A percentile compares a stretch with the other conserved stretches of the same genome.
These are phyloP conservation scores for Kurtzmaniella quercitrusa DNA, from an alignment of 1,139 yeast genomes.

Conservation along the genomic window DNA sequence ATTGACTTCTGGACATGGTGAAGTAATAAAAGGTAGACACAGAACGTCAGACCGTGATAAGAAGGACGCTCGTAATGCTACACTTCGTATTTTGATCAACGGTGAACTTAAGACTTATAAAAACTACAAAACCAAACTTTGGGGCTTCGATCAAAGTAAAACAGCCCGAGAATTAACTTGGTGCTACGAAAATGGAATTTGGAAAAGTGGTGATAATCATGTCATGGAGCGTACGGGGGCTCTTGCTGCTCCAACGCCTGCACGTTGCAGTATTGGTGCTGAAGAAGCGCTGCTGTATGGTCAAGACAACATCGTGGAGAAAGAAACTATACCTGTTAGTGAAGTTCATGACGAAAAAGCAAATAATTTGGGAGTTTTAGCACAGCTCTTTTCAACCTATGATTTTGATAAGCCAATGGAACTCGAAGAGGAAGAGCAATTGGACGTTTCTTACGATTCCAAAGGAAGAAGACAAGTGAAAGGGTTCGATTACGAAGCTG, in stretches of 20 bases:
- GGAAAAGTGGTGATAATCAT: conserved; percentile 85
- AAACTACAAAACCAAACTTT: conserved; percentile 68
- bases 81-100: conserved; percentile 62
- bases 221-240: conserved; percentile 53
- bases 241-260: conserved; percentile 9
- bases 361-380: conserved; percentile 45
- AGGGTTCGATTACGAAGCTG: conserved; percentile 36
- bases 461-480: conserved; percentile 38
- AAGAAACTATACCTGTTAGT: background rate
- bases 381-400: conserved; percentile 45
- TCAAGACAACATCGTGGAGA: conserved; percentile 10
- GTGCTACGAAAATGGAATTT: conserved; percentile 58
- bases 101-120: conserved; percentile 58
- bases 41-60: conserved; percentile 49
- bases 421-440: conserved; percentile 41
- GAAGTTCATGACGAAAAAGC: conserved; percentile 25
- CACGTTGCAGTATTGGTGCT: conserved; percentile 23
- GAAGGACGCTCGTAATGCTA: conserved; percentile 42
- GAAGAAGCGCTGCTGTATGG: conserved; percentile 20
- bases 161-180: conserved; percentile 59
- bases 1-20: conserved; percentile 36
- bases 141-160: conserved; percentile 82
- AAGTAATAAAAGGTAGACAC: conserved; percentile 58
- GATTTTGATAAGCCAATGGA: conserved; percentile 64
- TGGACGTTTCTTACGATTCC: conserved; percentile 43